A percentile compares a stretch with the other conserved stretches of the same genome.
These are phyloP conservation scores for Gossypium raimondii DNA, from an alignment of 345 rosid genomes.

Conservation along the genomic window DNA sequence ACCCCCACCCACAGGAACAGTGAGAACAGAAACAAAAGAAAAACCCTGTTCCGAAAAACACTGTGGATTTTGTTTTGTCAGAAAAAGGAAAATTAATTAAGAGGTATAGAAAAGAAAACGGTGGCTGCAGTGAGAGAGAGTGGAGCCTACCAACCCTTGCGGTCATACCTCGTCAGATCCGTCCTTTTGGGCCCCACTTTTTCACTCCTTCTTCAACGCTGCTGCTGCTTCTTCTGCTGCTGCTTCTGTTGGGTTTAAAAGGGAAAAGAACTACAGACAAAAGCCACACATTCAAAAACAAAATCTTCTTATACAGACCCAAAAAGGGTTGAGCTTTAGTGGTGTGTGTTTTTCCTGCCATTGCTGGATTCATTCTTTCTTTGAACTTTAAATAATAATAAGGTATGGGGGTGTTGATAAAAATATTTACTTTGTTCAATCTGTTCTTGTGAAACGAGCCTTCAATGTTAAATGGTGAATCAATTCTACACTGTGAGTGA, in stretches of 20 bases:
- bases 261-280: not conserved
- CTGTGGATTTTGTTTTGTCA: not conserved
- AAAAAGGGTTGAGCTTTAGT: too few species aligned
- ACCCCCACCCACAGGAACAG: too few species aligned
- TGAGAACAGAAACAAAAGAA: too few species aligned
- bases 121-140: not conserved
- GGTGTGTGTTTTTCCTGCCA: not conserved
- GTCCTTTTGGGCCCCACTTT: not conserved
- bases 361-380: not conserved
- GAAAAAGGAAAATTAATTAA: not conserved
- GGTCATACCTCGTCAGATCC: not conserved
- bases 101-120: not conserved
- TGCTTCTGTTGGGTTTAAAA: too few species aligned
- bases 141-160: too few species aligned
- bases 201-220: not conserved
- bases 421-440: not conserved
- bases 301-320: too few species aligned
- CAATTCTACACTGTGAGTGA: constrained; percentile 22
- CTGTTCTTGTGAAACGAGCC: constrained; percentile 31
- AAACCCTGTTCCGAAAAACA: not conserved
- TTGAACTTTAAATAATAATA: too few species aligned
- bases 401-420: not conserved
- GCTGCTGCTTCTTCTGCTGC: not conserved
- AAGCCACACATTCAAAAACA: not conserved
- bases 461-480: constrained; percentile 10